Base-by-base conservation (phyloP, 2,329 filamentous ascomycete species). In the Claviceps fusiformis region DNA sequence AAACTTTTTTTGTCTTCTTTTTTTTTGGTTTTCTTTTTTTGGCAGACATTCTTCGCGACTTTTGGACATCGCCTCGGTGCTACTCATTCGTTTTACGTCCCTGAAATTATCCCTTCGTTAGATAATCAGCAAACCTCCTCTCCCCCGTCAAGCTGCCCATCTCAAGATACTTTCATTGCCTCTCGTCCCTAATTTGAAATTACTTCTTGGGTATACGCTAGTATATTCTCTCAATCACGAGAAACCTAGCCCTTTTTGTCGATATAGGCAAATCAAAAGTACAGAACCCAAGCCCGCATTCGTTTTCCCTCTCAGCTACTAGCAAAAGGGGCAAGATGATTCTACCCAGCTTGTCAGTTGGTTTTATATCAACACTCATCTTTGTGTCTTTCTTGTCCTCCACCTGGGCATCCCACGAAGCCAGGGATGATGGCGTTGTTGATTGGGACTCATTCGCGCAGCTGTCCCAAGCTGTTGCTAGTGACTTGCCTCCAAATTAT, bases 401-500 rank as follows among this genome's bases (percentile, higher is more conserved):
- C 46, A 37, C 49, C 39, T 48, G 7, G 52, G 45, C 50, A 37
- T 54, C 41, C 3, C 33, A 3, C 24, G 39, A 33, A 13, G 3
- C 47, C 17, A 41, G 17, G 24, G 24, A 56, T 3, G 19, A 54
- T 19, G 41, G 27, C 35, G 46, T 43, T 24, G 48, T 39, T 15
- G 33, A 50, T 33, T 15, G 24, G n/a, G 39, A n/a, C 9, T 13
- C 50, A 33, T 11, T 33, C 33, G 45, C 15, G 6, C 47, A 27
- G 19, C n/a, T 52, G 15, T 41, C 43, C 6, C 24, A 51, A 24
- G 24, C 24, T 27, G 39, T 56, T 47, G 49, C 49, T 55, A 50
- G 56, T 45, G 56, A 57, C 37, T 31, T 45, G 19, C 57, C 51
- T 33, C 53, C 49, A 2, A 48, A 57, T n/a, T 58, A 62, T 51